These are phyloP conservation scores for Rhexocercosporidium sp. DNA, from an alignment of 2,329 filamentous ascomycete species.

Conservation along the genomic window DNA sequence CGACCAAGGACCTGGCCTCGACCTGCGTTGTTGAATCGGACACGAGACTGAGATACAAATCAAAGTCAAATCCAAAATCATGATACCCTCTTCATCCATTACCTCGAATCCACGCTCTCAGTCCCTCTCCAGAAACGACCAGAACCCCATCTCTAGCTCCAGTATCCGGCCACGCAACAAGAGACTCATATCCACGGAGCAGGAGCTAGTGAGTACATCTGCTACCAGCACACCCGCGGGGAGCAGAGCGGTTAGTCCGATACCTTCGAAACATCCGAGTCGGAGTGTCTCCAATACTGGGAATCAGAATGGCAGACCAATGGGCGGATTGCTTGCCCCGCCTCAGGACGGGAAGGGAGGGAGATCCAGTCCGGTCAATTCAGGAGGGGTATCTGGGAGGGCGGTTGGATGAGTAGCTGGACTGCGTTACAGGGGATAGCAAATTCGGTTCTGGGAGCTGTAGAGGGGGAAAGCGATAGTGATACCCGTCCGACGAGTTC, in stretches of 20 bases:
- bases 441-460: constrained; percentile 41
- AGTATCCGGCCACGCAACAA: constrained; percentile 40
- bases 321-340: constrained; percentile 29
- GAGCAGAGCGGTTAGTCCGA: constrained; percentile 55
- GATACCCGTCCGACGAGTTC: constrained; percentile 15
- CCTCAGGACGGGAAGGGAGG: constrained; percentile 11
- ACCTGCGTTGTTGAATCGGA: background rate
- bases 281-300: constrained; percentile 17
- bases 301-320: constrained; percentile 13
- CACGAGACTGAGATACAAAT: background rate
- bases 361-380: constrained; percentile 21
- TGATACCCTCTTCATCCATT: constrained; percentile 24
- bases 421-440: constrained; percentile 41
- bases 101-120: constrained; percentile 4
- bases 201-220: constrained; percentile 39
- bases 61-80: constrained; percentile 14
- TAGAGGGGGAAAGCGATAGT: constrained; percentile 18
- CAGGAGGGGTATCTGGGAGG: constrained; percentile 32
- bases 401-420: constrained; percentile 41
- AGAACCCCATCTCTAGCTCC: constrained; percentile 20
- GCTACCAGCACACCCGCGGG: constrained; percentile 44
- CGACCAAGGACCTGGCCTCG: constrained; percentile 7
- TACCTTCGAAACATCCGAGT: constrained; percentile 50
- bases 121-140: background rate
- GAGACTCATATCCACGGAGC: constrained; percentile 38